Percentiles rank a stretch among this genome's conserved stretches.
These are phyloP conservation scores for Cyberlindnera subsufficiens DNA, from an alignment of 805 yeast species.

Conservation along the genomic window DNA sequence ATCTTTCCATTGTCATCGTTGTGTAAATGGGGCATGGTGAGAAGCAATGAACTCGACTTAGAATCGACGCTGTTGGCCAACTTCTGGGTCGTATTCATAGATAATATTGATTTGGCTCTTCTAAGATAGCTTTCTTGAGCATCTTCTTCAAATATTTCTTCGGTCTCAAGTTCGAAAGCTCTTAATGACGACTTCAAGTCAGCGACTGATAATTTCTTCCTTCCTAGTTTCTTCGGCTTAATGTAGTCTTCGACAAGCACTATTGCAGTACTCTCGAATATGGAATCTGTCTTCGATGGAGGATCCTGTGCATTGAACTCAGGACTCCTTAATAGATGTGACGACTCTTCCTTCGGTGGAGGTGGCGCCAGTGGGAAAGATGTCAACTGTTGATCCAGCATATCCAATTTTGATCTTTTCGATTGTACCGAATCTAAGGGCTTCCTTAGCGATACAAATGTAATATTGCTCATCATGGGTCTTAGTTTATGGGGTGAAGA, in stretches of 20 bases:
- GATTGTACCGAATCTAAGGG: not conserved
- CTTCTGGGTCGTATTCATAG: not conserved
- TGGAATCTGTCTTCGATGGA: conserved; percentile 8
- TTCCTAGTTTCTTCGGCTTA: conserved; percentile 17
- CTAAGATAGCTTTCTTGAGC: conserved; percentile 6
- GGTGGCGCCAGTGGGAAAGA: conserved; percentile 32
- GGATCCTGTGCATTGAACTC: conserved; percentile 2
- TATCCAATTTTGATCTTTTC: conserved; percentile 30
- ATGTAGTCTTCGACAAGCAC: conserved; percentile 56
- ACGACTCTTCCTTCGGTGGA: conserved; percentile 8
- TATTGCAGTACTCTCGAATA: conserved; percentile 24
- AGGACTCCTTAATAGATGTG: not conserved
- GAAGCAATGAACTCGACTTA: not conserved
- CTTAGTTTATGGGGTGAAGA: not conserved
- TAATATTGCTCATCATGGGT: not conserved
- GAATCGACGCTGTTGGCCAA: not conserved
- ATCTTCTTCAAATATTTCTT: not conserved
- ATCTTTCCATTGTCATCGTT: not conserved
- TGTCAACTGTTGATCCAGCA: conserved; percentile 33
- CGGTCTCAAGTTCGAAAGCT: conserved; percentile 2
- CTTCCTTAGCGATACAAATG: not conserved
- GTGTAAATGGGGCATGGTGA: not conserved
- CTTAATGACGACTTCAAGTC: conserved; percentile 28
- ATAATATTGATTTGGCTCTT: conserved; percentile 12
- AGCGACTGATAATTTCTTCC: conserved; percentile 26